These are phyloP conservation scores for Mrakia blollopis DNA, from an alignment of 768 basidiomycete genomes.

Conservation along the genomic window DNA sequence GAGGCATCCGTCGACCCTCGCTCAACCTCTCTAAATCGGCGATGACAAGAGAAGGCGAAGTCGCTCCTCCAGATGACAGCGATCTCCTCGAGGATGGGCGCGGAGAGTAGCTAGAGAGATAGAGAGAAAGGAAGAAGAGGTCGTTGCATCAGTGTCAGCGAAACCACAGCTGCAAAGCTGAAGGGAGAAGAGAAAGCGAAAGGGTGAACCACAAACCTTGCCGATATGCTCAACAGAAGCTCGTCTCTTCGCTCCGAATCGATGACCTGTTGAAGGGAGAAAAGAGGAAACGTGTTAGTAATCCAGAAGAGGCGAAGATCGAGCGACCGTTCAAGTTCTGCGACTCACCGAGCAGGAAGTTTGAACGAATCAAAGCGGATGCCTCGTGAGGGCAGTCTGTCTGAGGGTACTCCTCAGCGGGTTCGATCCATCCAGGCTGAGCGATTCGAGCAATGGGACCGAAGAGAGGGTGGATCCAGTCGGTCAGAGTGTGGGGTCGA, in stretches of 20 bases:
- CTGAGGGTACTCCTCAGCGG: slow-evolving; percentile 16
- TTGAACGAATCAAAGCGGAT: slow-evolving; percentile 16
- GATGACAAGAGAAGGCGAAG: background rate
- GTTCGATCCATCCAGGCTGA: slow-evolving; percentile 8
- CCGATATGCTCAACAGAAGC: slow-evolving; percentile 20
- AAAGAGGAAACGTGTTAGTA: background rate
- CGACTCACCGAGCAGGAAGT: slow-evolving; percentile 25
- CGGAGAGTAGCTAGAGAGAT: background rate
- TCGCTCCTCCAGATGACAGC: slow-evolving; percentile 26
- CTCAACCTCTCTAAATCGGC: slow-evolving; percentile 30
- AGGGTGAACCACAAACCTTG: slow-evolving; percentile 2
- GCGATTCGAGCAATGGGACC: slow-evolving; percentile 26
- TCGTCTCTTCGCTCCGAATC: slow-evolving; percentile 20
- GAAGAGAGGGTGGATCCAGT: slow-evolving; percentile 25
- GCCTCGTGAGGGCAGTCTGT: slow-evolving; percentile 27
- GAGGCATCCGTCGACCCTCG: background rate
- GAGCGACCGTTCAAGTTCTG: background rate
- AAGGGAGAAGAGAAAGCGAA: background rate
- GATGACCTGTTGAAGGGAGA: background rate
- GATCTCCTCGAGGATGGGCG: slow-evolving; percentile 16
- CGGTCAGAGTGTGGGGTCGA: slow-evolving; percentile 11
- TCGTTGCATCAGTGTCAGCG: background rate
- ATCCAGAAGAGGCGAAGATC: background rate
- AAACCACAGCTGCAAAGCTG: too few species aligned
- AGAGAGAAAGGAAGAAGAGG: background rate